phyloP scores from a whole-genome alignment of 805 yeast genomes.

The Saturnispora saitoi region DNA sequence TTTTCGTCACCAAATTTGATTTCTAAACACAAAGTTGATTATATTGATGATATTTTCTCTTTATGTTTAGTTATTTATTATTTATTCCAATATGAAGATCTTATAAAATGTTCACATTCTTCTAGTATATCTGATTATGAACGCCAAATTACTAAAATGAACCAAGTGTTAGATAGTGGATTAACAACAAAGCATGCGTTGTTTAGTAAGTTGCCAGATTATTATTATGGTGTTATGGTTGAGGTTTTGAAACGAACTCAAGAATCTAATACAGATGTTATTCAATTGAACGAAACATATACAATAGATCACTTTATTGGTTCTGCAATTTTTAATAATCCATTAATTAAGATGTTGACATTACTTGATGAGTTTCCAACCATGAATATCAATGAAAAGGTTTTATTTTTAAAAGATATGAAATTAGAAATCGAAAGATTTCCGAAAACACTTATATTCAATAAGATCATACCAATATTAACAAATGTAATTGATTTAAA shows the following conservation, averaged over 20 bases:
- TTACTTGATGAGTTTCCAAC: conserved; percentile 79
- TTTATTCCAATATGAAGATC: conserved; percentile 44
- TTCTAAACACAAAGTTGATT: conserved; percentile 51
- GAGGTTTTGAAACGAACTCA: conserved; percentile 43
- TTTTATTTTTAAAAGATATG: conserved; percentile 60
- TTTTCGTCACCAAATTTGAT: conserved; percentile 82
- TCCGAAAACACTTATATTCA: conserved; percentile 48
- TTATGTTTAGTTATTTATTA: conserved; percentile 69
- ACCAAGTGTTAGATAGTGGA: conserved; percentile 23
- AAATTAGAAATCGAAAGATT: conserved; percentile 44
- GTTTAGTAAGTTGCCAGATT: conserved; percentile 52
- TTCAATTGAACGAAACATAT: conserved; percentile 23
- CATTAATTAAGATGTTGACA: conserved; percentile 69
- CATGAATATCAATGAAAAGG: conserved; percentile 56
- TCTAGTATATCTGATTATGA: conserved; percentile 46
- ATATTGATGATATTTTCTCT: conserved; percentile 75
- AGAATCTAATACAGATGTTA: conserved; percentile 26
- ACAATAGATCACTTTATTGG: conserved; percentile 60
- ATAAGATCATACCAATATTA: conserved; percentile 68
- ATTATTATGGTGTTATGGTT: conserved; percentile 41
- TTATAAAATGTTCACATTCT: conserved; percentile 33
- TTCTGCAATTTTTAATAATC: conserved; percentile 72
- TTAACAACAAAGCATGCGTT: conserved; percentile 36
- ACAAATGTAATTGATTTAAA: conserved; percentile 35
- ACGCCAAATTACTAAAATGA: conserved; percentile 38